Conservation (phyloP, 83 land plant species). For the Picea abies region DNA sequence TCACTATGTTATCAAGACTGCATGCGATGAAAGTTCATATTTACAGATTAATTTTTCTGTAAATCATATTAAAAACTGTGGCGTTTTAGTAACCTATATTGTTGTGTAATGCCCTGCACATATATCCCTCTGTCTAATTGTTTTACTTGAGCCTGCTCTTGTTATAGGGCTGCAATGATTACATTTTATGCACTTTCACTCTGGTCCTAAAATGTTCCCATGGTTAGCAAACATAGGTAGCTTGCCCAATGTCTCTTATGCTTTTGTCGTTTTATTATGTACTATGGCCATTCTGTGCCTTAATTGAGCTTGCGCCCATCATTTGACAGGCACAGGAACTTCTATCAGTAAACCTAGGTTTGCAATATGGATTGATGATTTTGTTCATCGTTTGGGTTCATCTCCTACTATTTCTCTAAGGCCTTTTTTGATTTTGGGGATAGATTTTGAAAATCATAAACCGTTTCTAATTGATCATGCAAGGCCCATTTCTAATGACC, state of each 20-base stretch:
- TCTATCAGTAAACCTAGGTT: not conserved
- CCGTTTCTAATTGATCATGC: not conserved
- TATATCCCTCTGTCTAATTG: no score
- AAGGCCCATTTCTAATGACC: not conserved
- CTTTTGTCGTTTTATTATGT: not conserved
- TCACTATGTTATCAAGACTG: not conserved
- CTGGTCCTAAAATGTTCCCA: not conserved
- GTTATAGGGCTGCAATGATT: not conserved
- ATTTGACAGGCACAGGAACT: not conserved
- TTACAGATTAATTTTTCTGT: not conserved
- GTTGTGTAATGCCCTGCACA: no score
- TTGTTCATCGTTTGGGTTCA: constrained; percentile 1
- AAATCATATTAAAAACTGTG: not conserved
- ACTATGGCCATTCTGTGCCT: not conserved
- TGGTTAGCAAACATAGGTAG: no score
- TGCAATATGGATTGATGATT: not conserved
- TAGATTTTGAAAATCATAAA: not conserved
- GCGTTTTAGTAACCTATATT: no score
- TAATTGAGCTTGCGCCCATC: not conserved
- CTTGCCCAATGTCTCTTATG: not conserved
- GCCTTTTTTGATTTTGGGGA: not conserved
- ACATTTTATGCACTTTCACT: not conserved
- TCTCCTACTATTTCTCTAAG: not conserved
- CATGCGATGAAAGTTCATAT: not conserved
- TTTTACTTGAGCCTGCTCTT: not conserved